Evolutionary conservation across 257 asterid genomes (phyloP), one percentile per base, ranked within the genome.

Genomic region (Mitragyna speciosa): DNA sequence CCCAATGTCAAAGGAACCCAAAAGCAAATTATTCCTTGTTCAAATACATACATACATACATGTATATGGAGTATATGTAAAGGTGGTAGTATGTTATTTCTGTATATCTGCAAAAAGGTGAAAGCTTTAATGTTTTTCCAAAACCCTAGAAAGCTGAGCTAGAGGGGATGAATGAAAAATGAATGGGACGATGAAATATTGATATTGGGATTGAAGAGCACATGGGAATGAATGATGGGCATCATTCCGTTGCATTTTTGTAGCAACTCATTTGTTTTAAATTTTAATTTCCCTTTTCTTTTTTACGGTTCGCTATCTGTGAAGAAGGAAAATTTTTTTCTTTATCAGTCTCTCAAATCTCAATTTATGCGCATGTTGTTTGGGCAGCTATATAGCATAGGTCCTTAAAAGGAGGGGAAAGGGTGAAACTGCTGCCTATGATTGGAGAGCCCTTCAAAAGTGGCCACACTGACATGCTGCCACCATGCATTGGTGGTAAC

Each of bases 151-250:
- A 82, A 84, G 77, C 68, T 10, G 76, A 28, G 76, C 71, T 66
- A 66, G 82, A 84, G 73, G 70, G 65, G 78, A 76, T 70, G 78
- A 26, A 17, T 59, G 56, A 82, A 36, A 56, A 64, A 81, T 31
- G 78, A 79, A 73, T 33, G 47, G 77, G 72, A 71, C 65, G 70
- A 47, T 77, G 48, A 65, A 73, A 58, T 64, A 48, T 61, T 76
- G 19, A 28, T 87, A 79, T 86, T 88, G 95, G 91, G 89, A 89
- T 87, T 83, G 91, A 90, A 88, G 90, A 78, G 88, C 95, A 89
- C 93, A 83, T 86, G 93, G 88, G 81, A 88, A 80, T 83, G 87
- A 88, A 87, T 89, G 93, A 88, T 88, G 93, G 84, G 82, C 84
- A 81, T 80, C 89, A 83, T 82, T 76, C 73, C 39, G 82, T 81